Evolutionary conservation across 306 rosid genomes (phyloP), one percentile per base, ranked within the genome.

Genomic region (Carpinus viminea): DNA sequence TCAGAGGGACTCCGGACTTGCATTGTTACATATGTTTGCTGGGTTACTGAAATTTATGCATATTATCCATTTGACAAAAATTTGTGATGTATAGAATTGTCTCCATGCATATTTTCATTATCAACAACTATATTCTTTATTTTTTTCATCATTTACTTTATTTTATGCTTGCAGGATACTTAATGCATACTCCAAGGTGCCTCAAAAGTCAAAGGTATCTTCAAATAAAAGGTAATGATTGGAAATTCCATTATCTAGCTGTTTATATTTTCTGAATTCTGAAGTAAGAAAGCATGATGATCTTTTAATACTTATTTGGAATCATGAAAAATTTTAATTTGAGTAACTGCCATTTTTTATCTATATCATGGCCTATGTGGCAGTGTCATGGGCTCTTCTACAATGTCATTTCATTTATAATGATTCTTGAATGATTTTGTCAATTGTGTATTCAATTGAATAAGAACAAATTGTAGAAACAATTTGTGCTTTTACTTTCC

Each of bases 121-220:
- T 16, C 75, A 53, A 65, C 52, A 13, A 11, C 52, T 48, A 12
- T 48, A 12, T 46, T 70, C 64, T 43, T 74, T 61, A 52, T 51
- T 54, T 65, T 7, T 66, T 66, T 73, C 21, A 0, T 52, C 26
- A 7, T 72, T 24, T 52, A 45, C 7, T 46, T 45, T 70, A 18
- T 70, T 43, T 81, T 68, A 71, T 76, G 65, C 45, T 71, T 81
- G 78, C 89, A 88, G 91, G 89, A 86, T 88, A 80, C 89, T 88
- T 53, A 79, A 70, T 77, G 89, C 91, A 21, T 88, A 86, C 76
- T 82, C 83, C 18, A 88, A 88, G 82, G 89, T 88, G 79, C 91
- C 91, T 74, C 86, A 83, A 52, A 86, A 88, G 72, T 81, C 83
- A 60, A 86, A 81, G 74, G 89, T 88, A 54, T 81, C 91, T 74